phyloP scores from a whole-genome alignment of 305 asterid genomes.

The Fraxinus xanthoxyloides region DNA sequence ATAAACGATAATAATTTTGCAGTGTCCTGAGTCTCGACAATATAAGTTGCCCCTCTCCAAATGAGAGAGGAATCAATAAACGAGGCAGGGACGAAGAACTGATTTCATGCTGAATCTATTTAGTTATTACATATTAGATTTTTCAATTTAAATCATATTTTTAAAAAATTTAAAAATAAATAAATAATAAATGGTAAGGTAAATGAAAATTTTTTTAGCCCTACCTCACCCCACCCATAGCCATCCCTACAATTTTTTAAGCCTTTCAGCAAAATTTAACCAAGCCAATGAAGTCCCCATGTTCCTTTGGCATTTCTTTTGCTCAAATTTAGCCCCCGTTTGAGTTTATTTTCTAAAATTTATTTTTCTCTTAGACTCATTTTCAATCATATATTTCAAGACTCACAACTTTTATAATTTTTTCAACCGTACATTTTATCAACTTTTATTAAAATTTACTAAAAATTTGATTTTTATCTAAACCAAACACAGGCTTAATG shows the following conservation, averaged over 20 bases:
- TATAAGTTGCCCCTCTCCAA: no score
- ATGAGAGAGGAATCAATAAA: neutral
- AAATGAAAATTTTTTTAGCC: neutral
- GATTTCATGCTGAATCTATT: neutral
- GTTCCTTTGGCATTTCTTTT: neutral
- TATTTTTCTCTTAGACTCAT: neutral
- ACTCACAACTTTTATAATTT: neutral
- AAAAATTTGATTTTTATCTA: neutral
- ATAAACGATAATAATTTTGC: no score
- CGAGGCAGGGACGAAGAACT: neutral
- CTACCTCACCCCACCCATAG: neutral
- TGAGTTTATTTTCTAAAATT: neutral
- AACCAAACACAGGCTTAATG: neutral
- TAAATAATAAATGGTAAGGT: neutral
- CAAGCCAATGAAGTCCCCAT: neutral
- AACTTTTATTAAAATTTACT: neutral
- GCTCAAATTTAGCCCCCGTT: neutral
- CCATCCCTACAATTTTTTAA: neutral
- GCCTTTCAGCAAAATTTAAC: neutral
- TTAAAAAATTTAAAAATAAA: neutral
- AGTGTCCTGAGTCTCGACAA: no score
- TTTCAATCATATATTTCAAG: neutral
- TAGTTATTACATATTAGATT: neutral
- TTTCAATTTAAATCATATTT: neutral
- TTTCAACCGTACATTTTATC: neutral